phyloP scores from a whole-genome alignment of 1,284 basidiomycete species.

The Cryptococcus deneoformans region DNA sequence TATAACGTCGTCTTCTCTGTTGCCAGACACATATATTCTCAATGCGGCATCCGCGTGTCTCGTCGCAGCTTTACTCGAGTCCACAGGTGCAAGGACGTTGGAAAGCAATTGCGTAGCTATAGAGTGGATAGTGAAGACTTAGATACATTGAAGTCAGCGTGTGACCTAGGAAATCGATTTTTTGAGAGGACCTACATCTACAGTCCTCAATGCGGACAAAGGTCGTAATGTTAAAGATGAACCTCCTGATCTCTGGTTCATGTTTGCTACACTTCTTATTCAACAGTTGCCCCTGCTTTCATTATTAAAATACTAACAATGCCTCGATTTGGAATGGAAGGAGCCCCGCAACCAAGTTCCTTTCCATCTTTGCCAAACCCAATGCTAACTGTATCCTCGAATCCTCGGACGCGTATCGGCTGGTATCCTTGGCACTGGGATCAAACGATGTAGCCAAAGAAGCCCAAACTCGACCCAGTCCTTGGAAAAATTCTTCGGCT shows the following conservation, averaged over 20 bases:
- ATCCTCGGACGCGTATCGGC: slow-evolving; percentile 17
- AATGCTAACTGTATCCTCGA: slow-evolving; percentile 22
- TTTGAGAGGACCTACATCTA: slow-evolving; percentile 23
- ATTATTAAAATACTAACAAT: slow-evolving; percentile 18
- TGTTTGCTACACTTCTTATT: slow-evolving; percentile 13
- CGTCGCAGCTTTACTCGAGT: slow-evolving; percentile 12
- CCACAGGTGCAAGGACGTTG: slow-evolving; percentile 42
- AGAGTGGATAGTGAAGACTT: slow-evolving; percentile 37
- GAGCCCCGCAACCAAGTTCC: slow-evolving; percentile 42
- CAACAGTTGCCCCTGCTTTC: not conserved
- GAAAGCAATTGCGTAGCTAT: slow-evolving; percentile 39
- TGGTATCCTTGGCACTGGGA: slow-evolving; percentile 7
- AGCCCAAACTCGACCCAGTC: slow-evolving; percentile 12
- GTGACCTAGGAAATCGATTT: not conserved
- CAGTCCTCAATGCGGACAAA: slow-evolving; percentile 40
- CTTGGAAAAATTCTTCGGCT: slow-evolving; percentile 11
- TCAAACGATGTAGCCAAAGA: slow-evolving; percentile 15
- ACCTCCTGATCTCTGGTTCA: slow-evolving; percentile 25
- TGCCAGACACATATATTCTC: slow-evolving; percentile 31
- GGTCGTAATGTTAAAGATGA: slow-evolving; percentile 41
- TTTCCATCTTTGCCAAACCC: slow-evolving; percentile 36
- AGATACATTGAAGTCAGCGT: too few relatives aligned
- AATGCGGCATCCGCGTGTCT: slow-evolving; percentile 18
- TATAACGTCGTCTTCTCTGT: slow-evolving; percentile 56
- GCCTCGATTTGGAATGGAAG: slow-evolving; percentile 23